Base-by-base conservation (phyloP, 148 eudicot species). In the Rheum nobile region DNA sequence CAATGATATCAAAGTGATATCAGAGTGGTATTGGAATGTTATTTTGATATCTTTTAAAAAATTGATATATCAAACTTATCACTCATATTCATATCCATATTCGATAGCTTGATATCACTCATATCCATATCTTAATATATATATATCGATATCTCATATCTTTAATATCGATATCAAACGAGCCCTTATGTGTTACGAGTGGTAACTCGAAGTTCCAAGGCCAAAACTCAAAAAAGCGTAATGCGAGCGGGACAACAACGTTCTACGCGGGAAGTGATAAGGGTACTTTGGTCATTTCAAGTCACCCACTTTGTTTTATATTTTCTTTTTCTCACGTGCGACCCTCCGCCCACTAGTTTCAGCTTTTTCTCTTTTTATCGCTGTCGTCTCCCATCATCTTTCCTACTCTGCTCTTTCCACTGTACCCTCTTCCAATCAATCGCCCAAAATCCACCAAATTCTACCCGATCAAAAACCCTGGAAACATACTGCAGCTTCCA, bases 281-380 rank as follows among this genome's bases (percentile, higher is more conserved):
- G 67, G 67, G 67, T 59, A 59, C 3, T 28, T 59, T 11, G 32
- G 67, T 59, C 4, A 59, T 12, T 59, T 26, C 67, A 9, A 0
- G 28, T 29, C 35, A 12, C 16, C 67, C 67, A 28, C 61, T 22
- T 54, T 54, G 29, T 54, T 54, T 24, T 22, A 28, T 28, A 1
- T 59, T 13, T 17, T 59, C 34, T 59, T 59, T n/a, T 59, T 24
- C 14, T 59, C 67, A 59, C 67, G 67, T 59, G 67, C 67, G 67
- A 26, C 16, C 67, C 67, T 59, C 67, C 34, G 32, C 67, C 67
- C 35, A 59, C 67, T 13, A 59, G 28, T 2, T 26, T 59, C 67
- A 59, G 67, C 67, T 59, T 59, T 41, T 59, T 59, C 67, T 59
- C 67, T 59, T 59, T 59, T 59, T 59, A 59, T 59, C 67, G 67